These are phyloP conservation scores for Linum usitatissimum DNA, from an alignment of 345 rosid species.

Conservation along the genomic window DNA sequence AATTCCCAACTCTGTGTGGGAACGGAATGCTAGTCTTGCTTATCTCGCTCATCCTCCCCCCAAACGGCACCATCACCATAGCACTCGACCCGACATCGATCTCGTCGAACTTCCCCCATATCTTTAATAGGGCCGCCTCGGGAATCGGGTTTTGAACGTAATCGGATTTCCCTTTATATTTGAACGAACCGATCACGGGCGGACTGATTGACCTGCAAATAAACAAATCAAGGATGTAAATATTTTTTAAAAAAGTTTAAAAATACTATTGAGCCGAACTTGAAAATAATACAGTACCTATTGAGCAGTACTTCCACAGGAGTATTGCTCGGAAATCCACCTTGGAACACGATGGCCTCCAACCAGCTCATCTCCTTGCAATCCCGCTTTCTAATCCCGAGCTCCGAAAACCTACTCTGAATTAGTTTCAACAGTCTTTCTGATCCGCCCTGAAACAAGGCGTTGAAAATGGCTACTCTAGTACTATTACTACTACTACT, in stretches of 20 bases:
- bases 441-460: neutral
- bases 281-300: neutral
- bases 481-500: neutral
- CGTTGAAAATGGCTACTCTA: neutral
- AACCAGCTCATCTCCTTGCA: neutral
- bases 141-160: neutral
- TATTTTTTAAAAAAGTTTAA: no score
- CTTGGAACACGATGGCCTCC: neutral
- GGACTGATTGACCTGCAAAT: neutral
- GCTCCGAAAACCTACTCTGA: slow-evolving; percentile 1
- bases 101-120: neutral
- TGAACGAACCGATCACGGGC: neutral
- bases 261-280: no score
- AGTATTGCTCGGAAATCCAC: neutral
- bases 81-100: neutral
- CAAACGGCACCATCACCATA: no score
- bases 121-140: neutral
- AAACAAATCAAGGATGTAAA: no score
- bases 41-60: no score
- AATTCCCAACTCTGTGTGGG: neutral
- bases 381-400: neutral
- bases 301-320: neutral
- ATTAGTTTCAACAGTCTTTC: neutral
- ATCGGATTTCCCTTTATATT: neutral
- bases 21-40: neutral